Base-by-base conservation (phyloP, 1,284 basidiomycete genomes). In the Earliella scabrosa region DNA sequence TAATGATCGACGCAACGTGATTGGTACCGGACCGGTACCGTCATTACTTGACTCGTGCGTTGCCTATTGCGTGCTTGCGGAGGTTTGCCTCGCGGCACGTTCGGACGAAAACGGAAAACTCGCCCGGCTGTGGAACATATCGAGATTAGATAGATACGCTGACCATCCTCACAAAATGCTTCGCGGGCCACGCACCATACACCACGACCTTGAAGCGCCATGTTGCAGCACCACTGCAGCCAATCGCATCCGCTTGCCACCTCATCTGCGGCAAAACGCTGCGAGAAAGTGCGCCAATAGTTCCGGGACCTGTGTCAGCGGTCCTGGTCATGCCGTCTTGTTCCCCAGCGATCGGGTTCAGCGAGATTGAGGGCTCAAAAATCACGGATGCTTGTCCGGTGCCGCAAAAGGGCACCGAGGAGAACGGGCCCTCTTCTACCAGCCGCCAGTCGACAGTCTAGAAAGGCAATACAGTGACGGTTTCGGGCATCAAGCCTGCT, bases 1-100 rank as follows among this genome's bases (percentile, higher is more conserved):
- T 29, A 38, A 48, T 48, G 46, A 48, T 48, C 46, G 46, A 38
- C 46, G 46, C 34, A 36, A 23, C 32, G 34, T 47, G 46, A n/a
- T n/a, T 38, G 34, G 34, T 26, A 23, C 26, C 46, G 46, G 46
- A 38, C 46, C 46, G 46, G 24, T 38, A 34, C 45, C 45, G 23
- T 46, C 31, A 20, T n/a, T 48, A 14, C 24, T 26, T n/a, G 10
- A 38, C 34, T 46, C 45, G 45, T 46, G 45, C n/a, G 11, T 10
- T 29, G 21, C 16, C 40, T 4, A 26, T 8, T 23, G 10, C 26
- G 45, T 14, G 20, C n/a, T 27, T 11, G 16, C 20, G 16, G 32
- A 16, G 24, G n/a, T 24, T 18, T 10, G 34, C 46, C 46, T 48
- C 24, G 35, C 21, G 46, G 35, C 35, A 9, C 2, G 21, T 46